phyloP scores from a whole-genome alignment of 2,329 filamentous ascomycete species.

The Colletotrichum noveboracense region DNA sequence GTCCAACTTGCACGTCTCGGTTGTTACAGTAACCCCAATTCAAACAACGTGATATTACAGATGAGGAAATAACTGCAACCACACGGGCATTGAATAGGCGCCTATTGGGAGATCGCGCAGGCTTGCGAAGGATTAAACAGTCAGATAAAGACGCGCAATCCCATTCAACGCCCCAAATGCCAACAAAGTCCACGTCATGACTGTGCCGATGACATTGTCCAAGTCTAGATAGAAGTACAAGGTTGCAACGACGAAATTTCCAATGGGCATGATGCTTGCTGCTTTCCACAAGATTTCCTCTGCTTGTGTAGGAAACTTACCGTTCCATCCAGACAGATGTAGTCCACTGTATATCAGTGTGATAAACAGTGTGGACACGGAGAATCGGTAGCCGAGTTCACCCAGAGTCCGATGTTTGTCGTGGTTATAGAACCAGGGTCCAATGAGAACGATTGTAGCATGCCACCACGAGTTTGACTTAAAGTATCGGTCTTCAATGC shows the following conservation, averaged over 20 bases:
- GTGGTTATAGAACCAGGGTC: no score
- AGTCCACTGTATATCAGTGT: neutral
- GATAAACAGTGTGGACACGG: fast-evolving
- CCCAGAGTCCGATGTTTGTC: no score
- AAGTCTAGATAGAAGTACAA: no score
- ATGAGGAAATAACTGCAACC: neutral
- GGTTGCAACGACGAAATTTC: fast-evolving
- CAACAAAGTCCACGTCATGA: no score
- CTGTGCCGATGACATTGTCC: no score
- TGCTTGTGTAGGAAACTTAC: neutral
- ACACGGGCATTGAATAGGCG: neutral
- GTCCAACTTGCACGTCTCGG: no score
- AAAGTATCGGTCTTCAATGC: fast-evolving
- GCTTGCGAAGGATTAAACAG: neutral
- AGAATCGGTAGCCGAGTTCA: no score
- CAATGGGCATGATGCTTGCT: fast-evolving
- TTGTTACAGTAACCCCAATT: fast-evolving
- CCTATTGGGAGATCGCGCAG: neutral
- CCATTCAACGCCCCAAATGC: no score
- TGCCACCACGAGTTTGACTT: fast-evolving
- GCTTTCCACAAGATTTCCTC: neutral
- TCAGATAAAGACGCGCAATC: neutral
- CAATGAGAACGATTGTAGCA: fast-evolving
- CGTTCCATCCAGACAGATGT: neutral
- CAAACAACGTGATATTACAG: fast-evolving